These are phyloP conservation scores for Aspergillus arachidicola DNA, from an alignment of 2,329 filamentous ascomycete species.

Conservation along the genomic window DNA sequence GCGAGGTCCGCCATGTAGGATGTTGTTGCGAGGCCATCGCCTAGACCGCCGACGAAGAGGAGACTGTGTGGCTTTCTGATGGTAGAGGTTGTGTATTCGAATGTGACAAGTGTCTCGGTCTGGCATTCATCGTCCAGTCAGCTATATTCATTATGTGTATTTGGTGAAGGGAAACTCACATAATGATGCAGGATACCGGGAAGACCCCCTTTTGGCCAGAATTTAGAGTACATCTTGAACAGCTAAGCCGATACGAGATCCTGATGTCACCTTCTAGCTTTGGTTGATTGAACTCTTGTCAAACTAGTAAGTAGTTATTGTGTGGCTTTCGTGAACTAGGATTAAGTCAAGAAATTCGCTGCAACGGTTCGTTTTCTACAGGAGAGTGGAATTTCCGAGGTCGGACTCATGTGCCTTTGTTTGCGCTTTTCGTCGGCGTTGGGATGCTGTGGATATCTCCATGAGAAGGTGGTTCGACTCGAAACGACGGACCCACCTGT, in stretches of 20 bases:
- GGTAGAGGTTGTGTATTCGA: slow-evolving; percentile 40
- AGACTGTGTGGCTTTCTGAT: slow-evolving; percentile 50
- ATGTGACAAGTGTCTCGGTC: slow-evolving; percentile 41
- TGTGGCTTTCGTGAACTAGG: background rate
- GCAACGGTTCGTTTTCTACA: background rate
- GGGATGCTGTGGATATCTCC: background rate
- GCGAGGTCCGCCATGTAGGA: slow-evolving; percentile 56
- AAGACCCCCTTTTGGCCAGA: slow-evolving; percentile 40
- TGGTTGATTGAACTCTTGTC: background rate
- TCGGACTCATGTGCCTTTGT: background rate
- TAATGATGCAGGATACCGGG: slow-evolving; percentile 42
- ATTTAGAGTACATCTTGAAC: slow-evolving; percentile 37
- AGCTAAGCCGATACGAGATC: background rate
- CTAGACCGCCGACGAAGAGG: slow-evolving; percentile 62
- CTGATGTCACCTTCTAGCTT: background rate
- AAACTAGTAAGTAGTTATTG: background rate
- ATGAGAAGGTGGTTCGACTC: background rate
- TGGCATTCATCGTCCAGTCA: slow-evolving; percentile 14
- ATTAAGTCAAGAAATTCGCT: background rate
- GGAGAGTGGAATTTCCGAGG: background rate
- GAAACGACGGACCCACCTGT: background rate
- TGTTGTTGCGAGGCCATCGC: slow-evolving; percentile 59
- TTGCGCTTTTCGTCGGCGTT: background rate
- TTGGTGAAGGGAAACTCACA: slow-evolving; percentile 25
- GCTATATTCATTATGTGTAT: background rate